Evolutionary conservation across 306 rosid species (phyloP), one percentile per base, ranked within the genome.

Genomic region (Rubus parviflorus): DNA sequence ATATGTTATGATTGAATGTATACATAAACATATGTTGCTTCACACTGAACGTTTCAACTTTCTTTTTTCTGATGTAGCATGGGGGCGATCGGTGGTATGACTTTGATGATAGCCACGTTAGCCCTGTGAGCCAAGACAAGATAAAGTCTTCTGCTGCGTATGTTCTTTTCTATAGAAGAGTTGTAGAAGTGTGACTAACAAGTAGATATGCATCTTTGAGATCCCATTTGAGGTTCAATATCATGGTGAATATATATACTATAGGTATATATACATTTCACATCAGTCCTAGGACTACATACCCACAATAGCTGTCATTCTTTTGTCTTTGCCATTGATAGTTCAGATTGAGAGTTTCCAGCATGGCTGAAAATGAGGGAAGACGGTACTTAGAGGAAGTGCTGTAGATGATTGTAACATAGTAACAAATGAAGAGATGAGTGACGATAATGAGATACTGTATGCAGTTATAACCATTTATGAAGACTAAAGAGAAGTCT

Each of bases 161-260:
- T 85, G 97, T 95, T 90, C 96, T 95, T 80, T 95, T 95, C 88
- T 95, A 92, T 90, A 76, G 93, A 89, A 92, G 97, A 87, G 90
- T 88, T 74, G 77, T 76, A 46, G 97, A 89, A 71, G 86, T 47
- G 69, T 71, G 54, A 86, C 84, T 47, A 9, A 4, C 15, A 46
- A 66, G 48, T 77, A 81, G 86, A 71, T 81, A 80, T 73, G 72
- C 73, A 51, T 86, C 75, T 61, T 74, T 76, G 41, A 80, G 73
- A 72, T 61, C 71, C 75, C 74, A 48, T 53, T 77, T 77, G 83
- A 80, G 83, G 85, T 78, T 75, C 68, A 62, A 70, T 63, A 74
- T 78, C 77, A 46, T 79, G 83, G 64, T 58, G 30, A 54, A 81
- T 72, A 77, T 81, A 43, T 42, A 45, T 73, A 7, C 78, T 15